Conservation (phyloP, 2,329 filamentous ascomycete species). For the Penicillium sp. region DNA sequence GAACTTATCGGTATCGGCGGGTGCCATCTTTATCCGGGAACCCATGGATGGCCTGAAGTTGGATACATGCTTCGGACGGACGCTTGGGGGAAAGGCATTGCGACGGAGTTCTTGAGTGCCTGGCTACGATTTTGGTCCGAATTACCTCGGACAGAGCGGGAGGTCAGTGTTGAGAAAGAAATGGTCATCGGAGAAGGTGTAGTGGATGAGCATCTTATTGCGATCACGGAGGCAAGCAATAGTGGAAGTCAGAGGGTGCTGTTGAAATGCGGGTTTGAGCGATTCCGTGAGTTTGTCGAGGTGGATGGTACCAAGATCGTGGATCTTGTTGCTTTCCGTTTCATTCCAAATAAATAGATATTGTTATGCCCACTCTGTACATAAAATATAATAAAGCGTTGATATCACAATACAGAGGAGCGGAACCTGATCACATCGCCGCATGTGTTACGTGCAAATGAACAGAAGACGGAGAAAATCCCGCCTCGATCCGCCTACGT, state of each 20-base stretch:
- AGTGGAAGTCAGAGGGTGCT: slow-evolving; percentile 12
- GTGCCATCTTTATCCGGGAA: slow-evolving; percentile 12
- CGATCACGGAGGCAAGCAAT: slow-evolving; percentile 12
- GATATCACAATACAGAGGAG: background rate
- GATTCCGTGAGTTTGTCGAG: slow-evolving; percentile 12
- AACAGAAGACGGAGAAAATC: background rate
- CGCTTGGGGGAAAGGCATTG: slow-evolving; percentile 15
- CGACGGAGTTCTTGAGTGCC: slow-evolving; percentile 13
- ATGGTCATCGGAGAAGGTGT: slow-evolving; percentile 8
- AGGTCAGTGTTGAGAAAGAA: slow-evolving; percentile 5
- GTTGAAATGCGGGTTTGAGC: slow-evolving; percentile 13
- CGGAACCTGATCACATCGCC: background rate
- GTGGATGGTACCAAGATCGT: slow-evolving; percentile 3
- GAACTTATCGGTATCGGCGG: slow-evolving; percentile 16
- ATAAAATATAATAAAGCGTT: background rate
- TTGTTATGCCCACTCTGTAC: background rate
- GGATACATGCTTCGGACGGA: slow-evolving; percentile 15
- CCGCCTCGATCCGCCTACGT: background rate
- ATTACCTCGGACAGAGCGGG: slow-evolving; percentile 10
- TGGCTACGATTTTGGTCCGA: slow-evolving; percentile 12
- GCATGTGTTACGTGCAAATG: background rate
- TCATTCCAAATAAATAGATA: background rate
- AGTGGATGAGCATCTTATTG: slow-evolving; percentile 13
- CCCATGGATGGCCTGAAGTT: slow-evolving; percentile 15
- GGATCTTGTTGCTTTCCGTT: slow-evolving; percentile 14